Conservation (phyloP, 345 rosid genomes). For the Corymbia maculata region DNA sequence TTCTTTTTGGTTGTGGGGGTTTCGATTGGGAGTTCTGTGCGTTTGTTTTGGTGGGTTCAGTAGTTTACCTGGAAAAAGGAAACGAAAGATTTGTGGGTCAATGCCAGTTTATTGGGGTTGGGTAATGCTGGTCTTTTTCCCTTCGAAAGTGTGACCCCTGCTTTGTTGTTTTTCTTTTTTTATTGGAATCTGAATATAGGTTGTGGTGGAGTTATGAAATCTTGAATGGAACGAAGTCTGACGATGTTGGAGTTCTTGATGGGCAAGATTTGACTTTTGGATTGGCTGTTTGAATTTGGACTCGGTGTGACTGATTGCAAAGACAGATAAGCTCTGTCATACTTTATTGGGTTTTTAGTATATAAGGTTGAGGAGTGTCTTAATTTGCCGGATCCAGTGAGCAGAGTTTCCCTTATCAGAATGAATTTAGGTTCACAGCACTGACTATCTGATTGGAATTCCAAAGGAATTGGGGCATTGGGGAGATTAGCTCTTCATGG, state of each 20-base stretch:
- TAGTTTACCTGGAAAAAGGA: not conserved
- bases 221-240: not conserved
- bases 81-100: not conserved
- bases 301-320: not conserved
- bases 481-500: not conserved
- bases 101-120: not conserved
- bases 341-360: not conserved
- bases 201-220: not conserved
- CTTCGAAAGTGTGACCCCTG: not conserved
- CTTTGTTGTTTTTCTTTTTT: not conserved
- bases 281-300: not conserved
- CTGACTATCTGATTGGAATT: not conserved
- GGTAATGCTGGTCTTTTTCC: not conserved
- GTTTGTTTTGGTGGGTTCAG: not conserved
- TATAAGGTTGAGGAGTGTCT: not conserved
- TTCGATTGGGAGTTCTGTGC: not conserved
- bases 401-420: not conserved
- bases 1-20: not conserved
- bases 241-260: not conserved
- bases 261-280: not conserved
- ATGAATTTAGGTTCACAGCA: not conserved
- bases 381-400: not conserved
- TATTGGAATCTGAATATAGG: not conserved
- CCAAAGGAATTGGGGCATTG: not conserved
- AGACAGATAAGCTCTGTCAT: not conserved